phyloP scores from a whole-genome alignment of 2,329 filamentous ascomycete genomes.

The Penicillium sp. region DNA sequence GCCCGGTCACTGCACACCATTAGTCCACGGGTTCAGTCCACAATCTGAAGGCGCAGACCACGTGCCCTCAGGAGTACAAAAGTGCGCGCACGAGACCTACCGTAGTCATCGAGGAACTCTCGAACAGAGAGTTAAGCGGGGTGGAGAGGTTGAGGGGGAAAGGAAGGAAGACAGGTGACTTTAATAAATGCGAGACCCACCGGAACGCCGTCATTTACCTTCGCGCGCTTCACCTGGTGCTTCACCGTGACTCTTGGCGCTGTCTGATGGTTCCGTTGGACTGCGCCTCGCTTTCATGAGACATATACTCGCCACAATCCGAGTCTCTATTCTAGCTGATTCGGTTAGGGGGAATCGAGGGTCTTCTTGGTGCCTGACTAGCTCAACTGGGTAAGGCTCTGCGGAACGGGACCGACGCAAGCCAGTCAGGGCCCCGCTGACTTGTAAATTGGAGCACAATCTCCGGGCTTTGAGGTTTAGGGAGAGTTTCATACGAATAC shows the following conservation, averaged over 20 bases:
- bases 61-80: not conserved
- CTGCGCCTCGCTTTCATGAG: not conserved
- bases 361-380: not conserved
- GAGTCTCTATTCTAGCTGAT: not conserved
- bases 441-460: not conserved
- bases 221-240: not conserved
- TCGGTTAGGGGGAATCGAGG: not conserved
- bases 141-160: constrained; percentile 2
- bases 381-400: not conserved
- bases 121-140: not conserved
- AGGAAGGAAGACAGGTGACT: constrained; percentile 6
- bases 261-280: not conserved
- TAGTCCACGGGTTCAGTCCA: constrained; percentile 1
- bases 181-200: constrained; percentile 12
- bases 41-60: constrained; percentile 2
- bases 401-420: not conserved
- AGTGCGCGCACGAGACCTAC: not conserved
- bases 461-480: not conserved
- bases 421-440: not conserved
- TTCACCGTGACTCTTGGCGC: not conserved
- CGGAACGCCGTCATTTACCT: constrained; percentile 5
- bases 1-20: constrained; percentile 1
- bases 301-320: not conserved
- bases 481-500: not conserved
- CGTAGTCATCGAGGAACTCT: not conserved